Evolutionary conservation across 164 flowering plant species (phyloP).

Genomic region (Tinospora cordifolia): DNA sequence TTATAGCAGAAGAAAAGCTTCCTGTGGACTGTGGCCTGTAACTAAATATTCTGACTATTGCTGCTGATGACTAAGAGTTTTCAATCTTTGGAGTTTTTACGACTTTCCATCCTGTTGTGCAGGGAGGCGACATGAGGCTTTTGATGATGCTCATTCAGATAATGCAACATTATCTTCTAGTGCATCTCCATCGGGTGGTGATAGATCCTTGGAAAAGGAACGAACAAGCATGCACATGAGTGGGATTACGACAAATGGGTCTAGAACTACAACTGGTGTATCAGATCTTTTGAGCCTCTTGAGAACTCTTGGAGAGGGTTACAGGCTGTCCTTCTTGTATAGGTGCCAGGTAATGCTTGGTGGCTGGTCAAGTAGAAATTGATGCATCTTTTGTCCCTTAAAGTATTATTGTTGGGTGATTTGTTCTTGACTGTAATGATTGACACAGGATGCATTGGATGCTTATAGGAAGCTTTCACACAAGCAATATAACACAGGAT

Average conservation of each 20-base stretch:
- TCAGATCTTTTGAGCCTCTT: slow-evolving; percentile 65
- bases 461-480: slow-evolving; percentile 63
- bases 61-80: background rate
- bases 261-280: slow-evolving; percentile 43
- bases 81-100: background rate
- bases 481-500: slow-evolving; percentile 87
- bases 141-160: slow-evolving; percentile 57
- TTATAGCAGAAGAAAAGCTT: too few species aligned
- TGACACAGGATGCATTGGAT: slow-evolving; percentile 80
- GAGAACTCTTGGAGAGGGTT: slow-evolving; percentile 77
- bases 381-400: background rate
- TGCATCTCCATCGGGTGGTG: slow-evolving; percentile 40
- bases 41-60: background rate
- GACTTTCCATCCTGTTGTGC: slow-evolving; percentile 16
- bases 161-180: slow-evolving; percentile 26
- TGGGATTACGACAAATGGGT: slow-evolving; percentile 28
- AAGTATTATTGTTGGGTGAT: slow-evolving; percentile 7
- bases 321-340: slow-evolving; percentile 67
- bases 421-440: slow-evolving; percentile 2
- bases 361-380: slow-evolving; percentile 1
- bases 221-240: slow-evolving; percentile 28
- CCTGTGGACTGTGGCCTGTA: too few species aligned
- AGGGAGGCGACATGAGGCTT: slow-evolving; percentile 55
- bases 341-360: slow-evolving; percentile 67
- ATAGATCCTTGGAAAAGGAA: slow-evolving; percentile 43